Evolutionary conservation across 2,329 filamentous ascomycete genomes (phyloP), one percentile per base, ranked within the genome.

Genomic region (Stagonosporopsis cucurbitacearum): DNA sequence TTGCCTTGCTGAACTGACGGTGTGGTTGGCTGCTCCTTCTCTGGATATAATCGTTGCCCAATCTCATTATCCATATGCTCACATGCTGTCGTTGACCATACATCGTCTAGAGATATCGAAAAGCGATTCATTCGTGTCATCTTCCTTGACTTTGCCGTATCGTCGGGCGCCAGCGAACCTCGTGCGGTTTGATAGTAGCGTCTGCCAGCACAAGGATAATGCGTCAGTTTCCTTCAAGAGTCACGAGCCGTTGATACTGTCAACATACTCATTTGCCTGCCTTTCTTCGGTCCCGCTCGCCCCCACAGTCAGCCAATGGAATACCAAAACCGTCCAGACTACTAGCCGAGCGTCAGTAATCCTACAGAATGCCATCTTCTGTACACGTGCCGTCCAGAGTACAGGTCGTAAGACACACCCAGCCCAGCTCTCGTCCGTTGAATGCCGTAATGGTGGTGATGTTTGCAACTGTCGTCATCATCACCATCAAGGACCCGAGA

Each of bases 401-500:
- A 61, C 78, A 80, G 2, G 75, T 61, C 0, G 68, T 72, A 46
- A 78, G 69, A 53, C 77, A 79, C 4, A 79, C 54, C 75, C 77
- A 79, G 0, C 71, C 75, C 17, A 73, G 61, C 53, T 79, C 76
- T 9, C 67, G 60, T 1, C 74, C 75, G 5, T 64, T 40, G 15
- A 72, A 59, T 19, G 57, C 51, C 20, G 63, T 73, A 13, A 79
- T 50, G 11, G 75, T 52, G 0, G 59, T 63, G 1, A 79, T 45
- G 46, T 79, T 80, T 13, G 64, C 69, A 2, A 75, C 64, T 2
- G 76, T 79, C 6, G 77, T 74, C 0, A 77, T 19, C 45, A 79
- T 61, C 13, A 79, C 73, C 9, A 77, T 49, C 1, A 75, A n/a
- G 0, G 69, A 71, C 12, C 76, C 78, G 6, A 65, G 41, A 0